phyloP scores from a whole-genome alignment of 768 basidiomycete genomes.

The Naganishia vishniacii region DNA sequence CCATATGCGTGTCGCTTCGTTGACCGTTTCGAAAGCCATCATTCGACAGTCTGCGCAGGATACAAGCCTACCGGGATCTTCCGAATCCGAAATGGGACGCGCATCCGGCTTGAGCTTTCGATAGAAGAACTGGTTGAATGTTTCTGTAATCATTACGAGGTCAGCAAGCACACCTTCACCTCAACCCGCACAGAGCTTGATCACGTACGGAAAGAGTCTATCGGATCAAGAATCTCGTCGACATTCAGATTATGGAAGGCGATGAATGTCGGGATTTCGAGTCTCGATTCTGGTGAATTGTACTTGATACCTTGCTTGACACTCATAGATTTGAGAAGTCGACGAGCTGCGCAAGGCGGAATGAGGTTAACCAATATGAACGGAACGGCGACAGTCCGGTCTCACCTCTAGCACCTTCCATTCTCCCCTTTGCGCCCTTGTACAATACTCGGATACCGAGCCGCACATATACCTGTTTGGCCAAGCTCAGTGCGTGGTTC shows the following conservation, averaged over 20 bases:
- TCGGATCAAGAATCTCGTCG: slow-evolving; percentile 73
- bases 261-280: slow-evolving; percentile 80
- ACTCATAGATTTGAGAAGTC: slow-evolving; percentile 79
- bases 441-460: slow-evolving; percentile 88
- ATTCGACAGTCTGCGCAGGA: slow-evolving; percentile 94
- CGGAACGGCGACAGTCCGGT: slow-evolving; percentile 18
- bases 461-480: slow-evolving; percentile 64
- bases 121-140: slow-evolving; percentile 83
- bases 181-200: not conserved
- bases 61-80: slow-evolving; percentile 72
- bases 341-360: slow-evolving; percentile 55
- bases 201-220: slow-evolving; percentile 76
- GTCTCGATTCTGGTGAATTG: slow-evolving; percentile 74
- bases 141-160: slow-evolving; percentile 54
- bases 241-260: slow-evolving; percentile 80
- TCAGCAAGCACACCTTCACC: not conserved
- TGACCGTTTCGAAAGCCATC: slow-evolving; percentile 83
- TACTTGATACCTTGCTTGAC: slow-evolving; percentile 93
- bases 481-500: not conserved
- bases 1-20: slow-evolving; percentile 83
- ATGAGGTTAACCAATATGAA: slow-evolving; percentile 5
- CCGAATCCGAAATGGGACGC: slow-evolving; percentile 65
- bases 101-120: slow-evolving; percentile 81
- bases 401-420: slow-evolving; percentile 81
- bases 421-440: slow-evolving; percentile 74